A percentile compares a stretch with the other conserved stretches of the same genome.
Conservation (phyloP, 768 basidiomycete species). For the Myochromella boudieri region DNA sequence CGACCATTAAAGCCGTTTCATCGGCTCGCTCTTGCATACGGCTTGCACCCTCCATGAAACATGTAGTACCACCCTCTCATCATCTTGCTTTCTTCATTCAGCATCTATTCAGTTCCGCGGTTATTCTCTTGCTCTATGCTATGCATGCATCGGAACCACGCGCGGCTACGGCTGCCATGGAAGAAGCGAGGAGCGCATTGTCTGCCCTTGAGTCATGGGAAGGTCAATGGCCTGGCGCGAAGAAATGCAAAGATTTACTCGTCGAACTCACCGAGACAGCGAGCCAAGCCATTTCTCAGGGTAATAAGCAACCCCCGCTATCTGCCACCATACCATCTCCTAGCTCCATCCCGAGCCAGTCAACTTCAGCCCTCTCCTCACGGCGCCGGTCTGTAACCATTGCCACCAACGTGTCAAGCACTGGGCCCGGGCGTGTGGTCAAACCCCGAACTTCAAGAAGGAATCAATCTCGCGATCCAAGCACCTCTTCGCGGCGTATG, state of each 20-base stretch:
- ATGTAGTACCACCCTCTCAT: constrained; percentile 81
- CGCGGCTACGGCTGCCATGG: constrained; percentile 72
- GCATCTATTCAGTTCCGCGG: constrained; percentile 85
- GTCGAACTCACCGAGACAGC: constrained; percentile 69
- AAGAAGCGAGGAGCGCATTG: constrained; percentile 76
- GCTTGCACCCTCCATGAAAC: constrained; percentile 81
- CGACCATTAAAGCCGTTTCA: constrained; percentile 76
- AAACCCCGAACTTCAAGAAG: constrained; percentile 54
- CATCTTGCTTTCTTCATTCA: constrained; percentile 90
- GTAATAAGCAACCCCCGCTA: constrained; percentile 18
- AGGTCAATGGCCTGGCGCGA: constrained; percentile 84
- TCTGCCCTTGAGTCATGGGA: constrained; percentile 78
- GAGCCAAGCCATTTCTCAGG: constrained; percentile 59
- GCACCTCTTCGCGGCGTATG: constrained; percentile 47
- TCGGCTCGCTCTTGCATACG: constrained; percentile 85
- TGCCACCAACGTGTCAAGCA: constrained; percentile 35
- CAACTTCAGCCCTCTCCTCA: constrained; percentile 35
- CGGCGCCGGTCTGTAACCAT: constrained; percentile 60
- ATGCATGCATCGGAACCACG: constrained; percentile 77
- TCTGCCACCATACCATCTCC: constrained; percentile 5
- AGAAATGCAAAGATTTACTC: constrained; percentile 82
- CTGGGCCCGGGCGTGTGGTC: constrained; percentile 38
- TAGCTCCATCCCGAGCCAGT: constrained; percentile 17
- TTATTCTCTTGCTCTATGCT: constrained; percentile 80
- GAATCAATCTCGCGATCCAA: constrained; percentile 60